Evolutionary conservation across 2,329 filamentous ascomycete genomes (phyloP), one percentile per base, ranked within the genome.

Genomic region (Monascus ruber): DNA sequence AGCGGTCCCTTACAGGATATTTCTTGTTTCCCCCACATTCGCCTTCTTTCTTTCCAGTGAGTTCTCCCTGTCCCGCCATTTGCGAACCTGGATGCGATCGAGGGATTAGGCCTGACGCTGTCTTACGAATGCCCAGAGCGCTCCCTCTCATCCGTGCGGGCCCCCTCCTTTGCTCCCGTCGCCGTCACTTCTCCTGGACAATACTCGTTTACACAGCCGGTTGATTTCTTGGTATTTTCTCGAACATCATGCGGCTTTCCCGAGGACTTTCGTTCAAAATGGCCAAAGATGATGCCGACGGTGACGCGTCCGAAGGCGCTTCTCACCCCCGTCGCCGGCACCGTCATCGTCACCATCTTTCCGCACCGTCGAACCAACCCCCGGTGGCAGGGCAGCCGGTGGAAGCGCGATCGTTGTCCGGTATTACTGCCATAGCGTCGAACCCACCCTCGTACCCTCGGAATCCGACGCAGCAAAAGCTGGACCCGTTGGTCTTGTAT

Each of bases 391-490:
- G 50, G 17, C 28, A 29, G 36, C 60, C 60, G 32, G 71, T 91
- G 52, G 84, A 94, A 70, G 91, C 89, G 49, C 79, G 75, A 52
- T 96, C 89, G 34, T 70, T 96, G 34, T 83, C 83, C 38, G 73
- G 78, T 38, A 73, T 98, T 47, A 91, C 85, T 47, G 69, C 75
- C 33, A 75, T 95, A 46, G 89, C 91, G 46, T 76, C 83, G 37
- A 86, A 94, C 53, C 91, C 89, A 33, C 89, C 91, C 35, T 75
- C 80, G 51, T 91, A 94, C 59, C 85, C 86, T 36, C 75, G 82
- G 53, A 85, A 85, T 55, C 83, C 85, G 4, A 76, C 79, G 3
- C 79, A 82, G 49, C 67, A 74, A 51, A 75, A 70, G 46, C 75
- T 81, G 46, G 77, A 85, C 36, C 79, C 85, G 4, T 63, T 96